A percentile compares a stretch with the other conserved stretches of the same genome.
Conservation (phyloP, 169 alveolate genomes). For the Miamiensis avidus region DNA sequence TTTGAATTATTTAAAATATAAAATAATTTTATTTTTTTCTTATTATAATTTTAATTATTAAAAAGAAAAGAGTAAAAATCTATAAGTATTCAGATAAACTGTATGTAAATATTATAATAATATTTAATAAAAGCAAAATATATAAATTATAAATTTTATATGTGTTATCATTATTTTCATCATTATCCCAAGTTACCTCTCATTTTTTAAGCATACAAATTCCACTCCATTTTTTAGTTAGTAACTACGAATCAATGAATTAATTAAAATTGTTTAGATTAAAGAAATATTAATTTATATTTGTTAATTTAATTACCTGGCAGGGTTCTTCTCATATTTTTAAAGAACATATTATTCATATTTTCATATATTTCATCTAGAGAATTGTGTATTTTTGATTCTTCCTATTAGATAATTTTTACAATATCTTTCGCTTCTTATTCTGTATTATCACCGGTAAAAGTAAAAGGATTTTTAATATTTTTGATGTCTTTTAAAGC, state of each 20-base stretch:
- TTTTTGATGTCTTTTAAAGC: conserved; percentile 7
- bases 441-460: neutral
- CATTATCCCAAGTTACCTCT: conserved; percentile 23
- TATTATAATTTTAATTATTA: too few relatives aligned
- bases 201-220: conserved; percentile 23
- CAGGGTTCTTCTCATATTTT: conserved; percentile 31
- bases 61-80: too few relatives aligned
- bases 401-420: conserved; percentile 10
- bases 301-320: neutral
- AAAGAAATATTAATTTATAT: too few relatives aligned
- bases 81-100: too few relatives aligned
- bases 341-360: conserved; percentile 19
- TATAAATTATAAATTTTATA: too few relatives aligned
- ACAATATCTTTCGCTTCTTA: conserved; percentile 27
- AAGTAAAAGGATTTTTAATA: conserved; percentile 1
- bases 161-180: neutral
- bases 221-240: conserved; percentile 26
- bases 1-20: too few relatives aligned
- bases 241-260: too few relatives aligned
- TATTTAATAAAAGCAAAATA: too few relatives aligned
- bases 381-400: neutral
- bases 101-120: too few relatives aligned
- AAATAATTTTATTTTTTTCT: too few relatives aligned
- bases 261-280: too few relatives aligned
- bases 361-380: conserved; percentile 16